Evolutionary conservation across 352 stramenopile genomes (phyloP), one percentile per base, ranked within the genome.

Genomic region (Globisporangium lucens): DNA sequence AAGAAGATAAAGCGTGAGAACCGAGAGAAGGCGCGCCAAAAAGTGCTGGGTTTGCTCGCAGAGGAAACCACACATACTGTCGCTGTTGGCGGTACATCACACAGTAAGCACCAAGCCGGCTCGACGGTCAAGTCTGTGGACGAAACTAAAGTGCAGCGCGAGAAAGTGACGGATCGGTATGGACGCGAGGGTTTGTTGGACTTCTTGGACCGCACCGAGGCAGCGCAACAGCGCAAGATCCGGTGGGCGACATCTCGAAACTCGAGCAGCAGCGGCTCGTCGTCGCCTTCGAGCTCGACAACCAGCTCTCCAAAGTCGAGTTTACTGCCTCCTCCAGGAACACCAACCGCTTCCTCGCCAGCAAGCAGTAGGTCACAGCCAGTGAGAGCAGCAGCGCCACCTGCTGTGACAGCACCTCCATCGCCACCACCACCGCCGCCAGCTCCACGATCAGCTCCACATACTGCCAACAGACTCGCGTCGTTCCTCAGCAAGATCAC

Each of bases 111-210:
- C 10, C 38, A 63, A 13, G 56, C n/a, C 13, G 29, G 35, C 17
- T 74, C 73, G 35, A 83, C 75, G 7, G 80, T 86, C 72, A 86
- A 80, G 58, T 82, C 78, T 3, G 74, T 86, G 17, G 78, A 86
- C 59, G 78, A 86, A 49, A 70, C 78, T 15, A 82, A 73, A 27
- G 72, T 86, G 22, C 72, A 80, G 43, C 74, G 78, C 22, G 78
- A 86, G 67, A 80, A 71, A 7, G 74, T 86, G 30, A 67, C 80
- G 36, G 78, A 86, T 56, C 73, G 75, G n/a, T 86, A 86, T 63
- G 78, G 78, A 27, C 78, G 77, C 1, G 72, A 80, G n/a, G 78
- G 82, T 15, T 63, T 86, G 35, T 62, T 86, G 12, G 78, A 86
- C 41, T 82, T 82, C 51, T 52, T 84, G 47, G 78, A 86, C 43